Base-by-base conservation (phyloP, 129 eudicot species). In the Chrysanthemum makinoi region DNA sequence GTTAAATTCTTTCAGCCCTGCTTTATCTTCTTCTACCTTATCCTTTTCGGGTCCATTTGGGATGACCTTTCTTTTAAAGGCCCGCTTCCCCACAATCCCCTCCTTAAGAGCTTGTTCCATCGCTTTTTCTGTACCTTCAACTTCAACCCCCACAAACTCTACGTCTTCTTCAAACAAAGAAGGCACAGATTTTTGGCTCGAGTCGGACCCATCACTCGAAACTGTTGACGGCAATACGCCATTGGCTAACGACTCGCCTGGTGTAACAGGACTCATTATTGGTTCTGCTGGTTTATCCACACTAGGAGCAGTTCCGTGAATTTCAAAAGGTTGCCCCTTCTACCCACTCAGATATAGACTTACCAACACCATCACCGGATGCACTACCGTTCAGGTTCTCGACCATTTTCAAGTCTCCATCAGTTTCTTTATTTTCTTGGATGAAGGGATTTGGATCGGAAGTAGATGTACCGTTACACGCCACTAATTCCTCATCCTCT, bases 161-260 rank as follows among this genome's bases (percentile, higher is more conserved):
- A 89, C 95, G 70, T 89, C 98, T 70, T 93, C 96, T 79, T 93
- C 92, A 68, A 93, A 93, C 87, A 87, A 85, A 44, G 96, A 87
- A 20, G 84, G 86, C 66, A 33, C 58, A 14, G 76, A 72, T 52
- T 72, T 72, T 47, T 72, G 76, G 65, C 68, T 59, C 48, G 18
- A 6, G 16, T 60, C 68, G 8, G 50, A 70, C 35, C 15, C 47
- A 11, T 63, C 71, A 65, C 66, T 65, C 26, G 72, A 28, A 17
- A 30, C 44, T 35, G 51, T 50, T 10, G 51, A 64, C 0, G 68
- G 56, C 46, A 53, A 47, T 26, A 74, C 66, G 24, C 93, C 91
- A 69, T 88, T 88, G 73, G 51, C 48, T 69, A 53, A 53, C 2
- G 63, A 69, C 69, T 78, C 92, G 52, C 74, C 88, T 33, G 53